These are phyloP conservation scores for Jacaranda mimosifolia DNA, from an alignment of 257 asterid species.

Conservation along the genomic window DNA sequence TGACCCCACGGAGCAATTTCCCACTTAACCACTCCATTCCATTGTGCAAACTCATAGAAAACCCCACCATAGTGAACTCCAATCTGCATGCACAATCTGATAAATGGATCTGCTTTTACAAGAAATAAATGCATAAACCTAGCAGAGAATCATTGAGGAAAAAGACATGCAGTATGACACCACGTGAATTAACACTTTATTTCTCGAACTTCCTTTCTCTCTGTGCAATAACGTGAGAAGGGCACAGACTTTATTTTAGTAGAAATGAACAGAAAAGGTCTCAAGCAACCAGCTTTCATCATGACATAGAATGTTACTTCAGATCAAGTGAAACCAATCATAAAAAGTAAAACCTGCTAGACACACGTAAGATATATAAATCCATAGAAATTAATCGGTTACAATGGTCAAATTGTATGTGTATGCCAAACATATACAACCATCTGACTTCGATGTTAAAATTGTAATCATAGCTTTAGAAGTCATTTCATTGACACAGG, in stretches of 20 bases:
- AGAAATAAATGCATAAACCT: background rate
- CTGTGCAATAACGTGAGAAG: background rate
- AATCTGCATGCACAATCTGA: constrained; percentile 60
- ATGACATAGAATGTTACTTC: too few relatives aligned
- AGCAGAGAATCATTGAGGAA: background rate
- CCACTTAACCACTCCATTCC: constrained; percentile 92
- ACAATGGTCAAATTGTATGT: too few relatives aligned
- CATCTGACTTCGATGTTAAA: background rate
- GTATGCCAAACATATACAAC: too few relatives aligned
- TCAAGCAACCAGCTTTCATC: constrained; percentile 17
- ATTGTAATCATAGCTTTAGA: too few relatives aligned
- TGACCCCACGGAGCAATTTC: constrained; percentile 89
- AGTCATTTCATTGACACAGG: too few relatives aligned
- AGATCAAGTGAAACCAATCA: too few relatives aligned
- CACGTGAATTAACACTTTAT: background rate
- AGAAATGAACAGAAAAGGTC: background rate
- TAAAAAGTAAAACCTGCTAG: too few relatives aligned
- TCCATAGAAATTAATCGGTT: too few relatives aligned
- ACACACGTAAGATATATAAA: too few relatives aligned
- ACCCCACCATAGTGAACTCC: constrained; percentile 85
- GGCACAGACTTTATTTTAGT: background rate
- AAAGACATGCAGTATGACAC: background rate
- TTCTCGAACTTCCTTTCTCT: background rate
- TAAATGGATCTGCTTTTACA: constrained; percentile 21
- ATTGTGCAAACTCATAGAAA: constrained; percentile 87